These are phyloP conservation scores for Spencermartinsiella europaea DNA, from an alignment of 805 yeast species.

Conservation along the genomic window DNA sequence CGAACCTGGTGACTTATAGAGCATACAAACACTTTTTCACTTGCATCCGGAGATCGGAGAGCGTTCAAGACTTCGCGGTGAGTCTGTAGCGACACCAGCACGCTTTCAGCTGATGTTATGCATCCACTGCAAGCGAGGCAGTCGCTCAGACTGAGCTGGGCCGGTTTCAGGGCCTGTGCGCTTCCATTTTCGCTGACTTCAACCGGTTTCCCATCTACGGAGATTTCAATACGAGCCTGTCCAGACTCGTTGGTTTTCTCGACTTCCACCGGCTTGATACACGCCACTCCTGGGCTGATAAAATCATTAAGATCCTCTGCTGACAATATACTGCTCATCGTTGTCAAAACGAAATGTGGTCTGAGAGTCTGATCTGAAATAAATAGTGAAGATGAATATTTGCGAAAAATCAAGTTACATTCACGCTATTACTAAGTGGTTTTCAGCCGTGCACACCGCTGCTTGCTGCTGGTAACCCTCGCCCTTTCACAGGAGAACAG, in stretches of 20 bases:
- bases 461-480: too few relatives aligned
- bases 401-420: too few relatives aligned
- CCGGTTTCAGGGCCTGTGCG: slow-evolving; percentile 58
- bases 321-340: slow-evolving; percentile 82
- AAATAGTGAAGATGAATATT: too few relatives aligned
- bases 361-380: too few relatives aligned
- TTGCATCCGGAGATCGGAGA: slow-evolving; percentile 33
- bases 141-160: slow-evolving; percentile 84
- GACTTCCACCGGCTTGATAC: slow-evolving; percentile 77
- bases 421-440: too few relatives aligned
- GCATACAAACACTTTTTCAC: slow-evolving; percentile 52
- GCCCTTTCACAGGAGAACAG: too few relatives aligned
- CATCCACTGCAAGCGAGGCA: slow-evolving; percentile 97
- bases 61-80: slow-evolving; percentile 70
- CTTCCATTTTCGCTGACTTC: slow-evolving; percentile 17
- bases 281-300: slow-evolving; percentile 90
- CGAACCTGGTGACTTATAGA: slow-evolving; percentile 85
- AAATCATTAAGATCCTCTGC: slow-evolving; percentile 92
- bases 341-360: background rate
- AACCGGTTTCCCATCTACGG: slow-evolving; percentile 39
- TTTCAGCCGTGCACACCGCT: too few relatives aligned
- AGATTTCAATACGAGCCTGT: slow-evolving; percentile 56
- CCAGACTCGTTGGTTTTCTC: slow-evolving; percentile 27
- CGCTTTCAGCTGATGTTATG: slow-evolving; percentile 95
- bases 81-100: slow-evolving; percentile 83